phyloP scores from a whole-genome alignment of 2,329 filamentous ascomycete genomes.

The Calonectria pseudoreteaudii region DNA sequence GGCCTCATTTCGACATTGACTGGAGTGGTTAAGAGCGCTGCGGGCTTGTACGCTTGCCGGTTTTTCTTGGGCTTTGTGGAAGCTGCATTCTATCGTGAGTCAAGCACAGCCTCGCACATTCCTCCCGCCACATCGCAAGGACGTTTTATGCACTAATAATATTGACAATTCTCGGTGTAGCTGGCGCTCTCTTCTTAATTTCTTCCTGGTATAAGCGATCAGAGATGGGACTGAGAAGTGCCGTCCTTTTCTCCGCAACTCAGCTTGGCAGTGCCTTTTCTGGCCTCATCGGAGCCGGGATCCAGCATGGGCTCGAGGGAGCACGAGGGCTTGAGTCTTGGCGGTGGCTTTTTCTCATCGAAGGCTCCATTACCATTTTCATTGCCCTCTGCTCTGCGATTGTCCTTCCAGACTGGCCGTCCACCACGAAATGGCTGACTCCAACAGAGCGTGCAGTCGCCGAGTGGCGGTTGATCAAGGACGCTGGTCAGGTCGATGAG shows the following conservation, averaged over 20 bases:
- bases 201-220: constrained; percentile 28
- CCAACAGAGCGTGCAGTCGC: constrained; percentile 22
- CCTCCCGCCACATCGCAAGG: neutral
- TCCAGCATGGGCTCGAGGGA: constrained; percentile 20
- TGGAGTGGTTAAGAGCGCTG: neutral
- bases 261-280: constrained; percentile 23
- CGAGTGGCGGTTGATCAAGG: constrained; percentile 23
- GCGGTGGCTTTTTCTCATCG: constrained; percentile 26
- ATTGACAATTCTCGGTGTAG: neutral
- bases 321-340: constrained; percentile 21
- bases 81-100: neutral
- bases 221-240: constrained; percentile 24
- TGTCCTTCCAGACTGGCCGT: constrained; percentile 19
- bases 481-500: constrained; percentile 26
- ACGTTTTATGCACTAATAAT: no score
- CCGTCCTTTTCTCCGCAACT: constrained; percentile 24
- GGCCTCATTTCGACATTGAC: neutral
- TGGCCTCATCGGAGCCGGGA: constrained; percentile 23
- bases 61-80: neutral
- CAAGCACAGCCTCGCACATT: neutral
- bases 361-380: constrained; percentile 21
- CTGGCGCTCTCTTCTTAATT: constrained; percentile 26
- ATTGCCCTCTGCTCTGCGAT: constrained; percentile 12
- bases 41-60: neutral
- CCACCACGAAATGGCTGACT: constrained; percentile 22